A percentile compares a stretch with the other conserved stretches of the same genome.
Evolutionary conservation across 345 rosid genomes (phyloP).

Genomic region (Psidium friedrichsthalianum): DNA sequence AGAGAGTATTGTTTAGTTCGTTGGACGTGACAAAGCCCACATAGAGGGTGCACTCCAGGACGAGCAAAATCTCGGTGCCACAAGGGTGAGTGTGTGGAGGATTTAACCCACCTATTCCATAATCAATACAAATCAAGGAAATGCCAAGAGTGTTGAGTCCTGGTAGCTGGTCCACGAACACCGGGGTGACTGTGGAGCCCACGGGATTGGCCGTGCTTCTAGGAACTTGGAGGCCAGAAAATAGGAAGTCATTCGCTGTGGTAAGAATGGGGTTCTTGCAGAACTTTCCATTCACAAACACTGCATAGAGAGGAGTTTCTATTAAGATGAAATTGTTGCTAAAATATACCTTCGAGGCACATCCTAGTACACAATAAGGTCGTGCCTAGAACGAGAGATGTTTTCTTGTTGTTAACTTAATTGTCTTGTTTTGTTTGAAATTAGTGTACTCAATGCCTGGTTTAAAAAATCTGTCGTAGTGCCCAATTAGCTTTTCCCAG

Average conservation of each 20-base stretch:
- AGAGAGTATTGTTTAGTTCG: conserved; percentile 7
- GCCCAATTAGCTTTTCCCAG: background rate
- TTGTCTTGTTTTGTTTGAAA: background rate
- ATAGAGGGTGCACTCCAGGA: conserved; percentile 20
- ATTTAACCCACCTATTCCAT: conserved; percentile 5
- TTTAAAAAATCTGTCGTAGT: background rate
- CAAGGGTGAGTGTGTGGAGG: conserved; percentile 30
- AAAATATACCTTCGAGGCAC: background rate
- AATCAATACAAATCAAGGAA: conserved; percentile 14
- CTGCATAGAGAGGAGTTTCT: background rate
- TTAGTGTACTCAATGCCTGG: background rate
- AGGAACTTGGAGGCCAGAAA: conserved; percentile 6
- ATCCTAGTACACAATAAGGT: background rate
- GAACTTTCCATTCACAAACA: conserved; percentile 17
- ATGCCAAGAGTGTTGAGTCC: conserved; percentile 17
- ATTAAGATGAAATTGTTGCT: background rate
- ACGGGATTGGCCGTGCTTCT: conserved; percentile 3
- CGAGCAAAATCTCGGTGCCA: conserved; percentile 12
- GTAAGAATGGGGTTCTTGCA: conserved; percentile 14
- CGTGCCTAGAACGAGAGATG: background rate
- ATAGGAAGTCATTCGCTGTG: conserved; percentile 6
- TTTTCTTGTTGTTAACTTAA: background rate
- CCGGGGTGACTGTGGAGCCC: conserved; percentile 5
- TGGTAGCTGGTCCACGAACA: background rate
- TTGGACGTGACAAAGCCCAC: conserved; percentile 30